Evolutionary conservation across 2,329 filamentous ascomycete genomes (phyloP).

Genomic region (Saccharata proteae): DNA sequence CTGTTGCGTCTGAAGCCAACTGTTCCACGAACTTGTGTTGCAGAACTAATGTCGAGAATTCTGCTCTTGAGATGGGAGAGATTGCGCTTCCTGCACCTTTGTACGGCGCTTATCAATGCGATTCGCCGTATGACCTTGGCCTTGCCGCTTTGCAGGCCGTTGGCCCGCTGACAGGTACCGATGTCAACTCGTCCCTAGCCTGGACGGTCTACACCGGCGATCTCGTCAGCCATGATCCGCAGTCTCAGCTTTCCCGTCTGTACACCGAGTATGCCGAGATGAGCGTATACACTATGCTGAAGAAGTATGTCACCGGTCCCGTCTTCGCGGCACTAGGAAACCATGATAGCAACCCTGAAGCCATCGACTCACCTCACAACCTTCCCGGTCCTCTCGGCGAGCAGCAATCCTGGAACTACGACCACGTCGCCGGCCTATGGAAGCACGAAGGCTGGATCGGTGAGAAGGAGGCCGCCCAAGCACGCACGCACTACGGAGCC

Average conservation of each 20-base stretch:
- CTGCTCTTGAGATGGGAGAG: conserved; percentile 19
- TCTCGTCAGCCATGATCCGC: conserved; percentile 42
- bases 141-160: conserved; percentile 45
- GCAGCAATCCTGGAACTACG: conserved; percentile 47
- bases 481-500: conserved; percentile 42
- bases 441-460: conserved; percentile 45
- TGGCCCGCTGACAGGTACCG: conserved; percentile 43
- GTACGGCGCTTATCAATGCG: conserved; percentile 44
- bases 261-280: conserved; percentile 44
- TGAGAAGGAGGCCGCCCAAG: conserved; percentile 31
- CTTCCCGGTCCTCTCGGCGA: conserved; percentile 41
- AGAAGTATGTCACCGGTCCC: conserved; percentile 43
- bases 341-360: conserved; percentile 44
- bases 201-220: conserved; percentile 48
- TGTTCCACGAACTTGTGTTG: conserved; percentile 42
- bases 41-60: conserved; percentile 30
- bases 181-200: conserved; percentile 30
- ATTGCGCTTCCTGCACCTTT: conserved; percentile 37
- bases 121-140: conserved; percentile 46
- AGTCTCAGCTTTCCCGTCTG: conserved; percentile 38
- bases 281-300: conserved; percentile 43
- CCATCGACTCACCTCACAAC: conserved; percentile 40
- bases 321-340: conserved; percentile 47
- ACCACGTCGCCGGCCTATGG: conserved; percentile 44
- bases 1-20: conserved; percentile 41